Evolutionary conservation across 495 filamentous ascomycete genomes (phyloP), one percentile per base, ranked within the genome.

Genomic region (Penicillium dipodomyicola): DNA sequence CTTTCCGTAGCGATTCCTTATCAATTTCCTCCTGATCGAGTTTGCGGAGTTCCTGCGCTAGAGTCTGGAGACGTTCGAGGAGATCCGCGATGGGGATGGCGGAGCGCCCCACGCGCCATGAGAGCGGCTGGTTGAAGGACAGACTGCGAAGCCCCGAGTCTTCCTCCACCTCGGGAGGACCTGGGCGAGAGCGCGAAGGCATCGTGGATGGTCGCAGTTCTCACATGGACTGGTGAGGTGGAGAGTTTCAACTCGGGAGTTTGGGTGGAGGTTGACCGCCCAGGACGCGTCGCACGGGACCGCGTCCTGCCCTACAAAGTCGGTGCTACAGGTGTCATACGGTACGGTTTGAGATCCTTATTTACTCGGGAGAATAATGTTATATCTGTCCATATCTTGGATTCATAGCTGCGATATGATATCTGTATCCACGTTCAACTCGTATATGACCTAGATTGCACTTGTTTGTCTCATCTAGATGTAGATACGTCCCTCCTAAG

Each of bases 11-110:
- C 14, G 90, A 92, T n/a, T 86, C 82, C 59, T 87, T 82, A 47
- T 96, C 86, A 46, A 87, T 81, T 42, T 89, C 87, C 60, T 96
- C 92, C 73, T 97, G 94, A 55, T 96, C 92, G 63, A 94, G 80
- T 60, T 87, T 85, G 61, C 83, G 79, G 58, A 99, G 81, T 77
- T 99, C 94, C 57, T 89, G 87, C 52, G 84, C 84, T 22, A 99
- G 86, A 7, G 81, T 77, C 62, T 90, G 86, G 42, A 99, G 82
- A 19, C 93, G 85, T 64, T 84, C 79, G 56, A 96, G 77, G 32
- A 99, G 84, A 49, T 92, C 89, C 58, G 82, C 87, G 46, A 92
- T 86, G 39, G 88, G 78, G 64, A 99, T 96, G 52, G 89, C 82
- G 30, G 80, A 72, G 67, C 90, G 94, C 51, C 93, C 95, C 46